Evolutionary conservation across 176 grass and related monocot species (phyloP), one percentile per base, ranked within the genome.

Genomic region (Coix lacrymajobi): DNA sequence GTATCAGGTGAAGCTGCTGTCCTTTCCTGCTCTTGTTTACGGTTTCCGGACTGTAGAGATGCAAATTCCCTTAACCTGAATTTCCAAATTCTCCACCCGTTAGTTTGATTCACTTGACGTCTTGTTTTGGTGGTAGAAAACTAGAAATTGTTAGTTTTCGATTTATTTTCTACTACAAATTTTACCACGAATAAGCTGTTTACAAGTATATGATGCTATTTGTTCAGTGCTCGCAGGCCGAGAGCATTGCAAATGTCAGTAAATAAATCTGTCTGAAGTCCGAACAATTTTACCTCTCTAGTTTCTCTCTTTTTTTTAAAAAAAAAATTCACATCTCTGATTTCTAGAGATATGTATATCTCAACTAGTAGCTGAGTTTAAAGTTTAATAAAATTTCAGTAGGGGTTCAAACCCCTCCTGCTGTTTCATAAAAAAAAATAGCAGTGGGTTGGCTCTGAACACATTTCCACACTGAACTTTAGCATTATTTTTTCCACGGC

Each of bases 1-100:
- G 79, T 57, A 92, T 84, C 78, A 99, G 93, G 96, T 99, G 78
- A 90, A 77, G 32, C 0, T 70, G n/a, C n/a, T 62, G 56, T 67
- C 75, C 77, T 62, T 37, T 19, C 22, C 28, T 49, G 3, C 74
- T 81, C 63, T 62, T 85, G 9, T 46, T 30, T 33, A 72, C 14
- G 43, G 9, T 83, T 75, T 77, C 32, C 26, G 54, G 66, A 56
- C 24, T 26, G 5, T 70, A 79, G 43, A 76, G 26, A 60, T 74
- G 16, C 40, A 49, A 41, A 46, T 67, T 60, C 3, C 40, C 49
- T 83, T 17, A 72, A 9, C 77, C 20, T 75, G 20, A 68, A 31
- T 37, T 69, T 13, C 6, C 62, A 75, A 11, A 16, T 86, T 41
- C 56, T 60, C 22, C 48, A 24, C 10, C 30, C 74, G 8, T 30